These are phyloP conservation scores for Cercospora zeina DNA, from an alignment of 2,329 filamentous ascomycete genomes.

Conservation along the genomic window DNA sequence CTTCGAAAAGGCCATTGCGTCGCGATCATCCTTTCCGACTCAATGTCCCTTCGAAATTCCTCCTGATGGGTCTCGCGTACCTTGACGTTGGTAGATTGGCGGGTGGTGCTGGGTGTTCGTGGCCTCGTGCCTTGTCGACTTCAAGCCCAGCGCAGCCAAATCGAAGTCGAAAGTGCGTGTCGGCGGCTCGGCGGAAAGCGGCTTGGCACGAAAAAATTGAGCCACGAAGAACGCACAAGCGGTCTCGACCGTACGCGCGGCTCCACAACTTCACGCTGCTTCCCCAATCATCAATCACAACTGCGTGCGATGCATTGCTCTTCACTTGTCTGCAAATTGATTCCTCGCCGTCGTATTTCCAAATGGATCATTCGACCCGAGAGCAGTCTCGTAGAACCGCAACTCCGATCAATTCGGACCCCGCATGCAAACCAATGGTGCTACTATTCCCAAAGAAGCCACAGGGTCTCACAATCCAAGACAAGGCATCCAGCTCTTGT, in stretches of 20 bases:
- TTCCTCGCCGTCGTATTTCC: background rate
- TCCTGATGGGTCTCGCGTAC: constrained; percentile 26
- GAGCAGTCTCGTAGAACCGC: background rate
- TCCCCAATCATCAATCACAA: background rate
- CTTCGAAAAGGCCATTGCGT: constrained; percentile 6
- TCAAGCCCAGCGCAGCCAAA: constrained; percentile 7
- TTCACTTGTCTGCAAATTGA: background rate
- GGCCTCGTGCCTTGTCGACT: constrained; percentile 25
- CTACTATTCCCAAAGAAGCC: constrained; percentile 1
- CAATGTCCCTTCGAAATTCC: constrained; percentile 14
- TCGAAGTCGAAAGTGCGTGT: constrained; percentile 12
- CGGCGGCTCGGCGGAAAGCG: constrained; percentile 10
- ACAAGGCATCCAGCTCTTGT: constrained; percentile 4
- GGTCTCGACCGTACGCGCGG: background rate
- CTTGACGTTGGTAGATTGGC: constrained; percentile 32
- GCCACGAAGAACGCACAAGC: background rate
- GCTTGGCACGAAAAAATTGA: background rate
- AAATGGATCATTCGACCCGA: background rate
- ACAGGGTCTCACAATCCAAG: constrained; percentile 3
- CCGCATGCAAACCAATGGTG: constrained; percentile 6
- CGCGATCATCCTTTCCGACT: constrained; percentile 6
- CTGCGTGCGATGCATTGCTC: background rate
- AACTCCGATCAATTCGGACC: background rate
- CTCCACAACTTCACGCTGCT: background rate
- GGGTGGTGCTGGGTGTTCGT: constrained; percentile 24